Evolutionary conservation across 75 land plant genomes (phyloP).

Genomic region (Ceratopteris richardii): DNA sequence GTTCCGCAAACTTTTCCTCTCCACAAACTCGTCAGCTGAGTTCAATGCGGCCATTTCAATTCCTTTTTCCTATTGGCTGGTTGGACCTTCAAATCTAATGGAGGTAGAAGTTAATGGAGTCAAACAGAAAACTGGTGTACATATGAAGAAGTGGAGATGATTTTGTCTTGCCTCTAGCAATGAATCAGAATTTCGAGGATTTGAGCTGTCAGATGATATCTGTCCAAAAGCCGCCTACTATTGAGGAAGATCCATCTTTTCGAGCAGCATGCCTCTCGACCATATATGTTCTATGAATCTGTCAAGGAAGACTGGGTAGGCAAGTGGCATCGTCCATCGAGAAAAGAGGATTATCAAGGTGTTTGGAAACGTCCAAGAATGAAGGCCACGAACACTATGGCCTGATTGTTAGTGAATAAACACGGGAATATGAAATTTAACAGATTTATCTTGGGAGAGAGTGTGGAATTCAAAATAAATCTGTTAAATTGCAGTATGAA

Average conservation of each 20-base stretch:
- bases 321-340: conserved; percentile 5
- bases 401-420: conserved; percentile 82
- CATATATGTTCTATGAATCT: conserved; percentile 19
- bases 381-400: conserved; percentile 95
- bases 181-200: conserved; percentile 98
- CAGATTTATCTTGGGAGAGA: conserved; percentile 52
- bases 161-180: conserved; percentile 94
- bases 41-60: conserved; percentile 87
- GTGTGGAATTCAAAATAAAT: conserved; percentile 45
- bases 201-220: conserved; percentile 99
- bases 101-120: conserved; percentile 91
- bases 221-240: conserved; percentile 73
- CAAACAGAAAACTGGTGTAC: conserved; percentile 89
- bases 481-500: conserved; percentile 73
- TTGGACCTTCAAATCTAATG: conserved; percentile 94
- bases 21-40: conserved; percentile 86
- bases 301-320: conserved; percentile 6
- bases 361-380: conserved; percentile 93
- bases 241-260: conserved; percentile 78
- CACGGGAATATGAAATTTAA: conserved; percentile 85
- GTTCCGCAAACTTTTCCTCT: conserved; percentile 94
- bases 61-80: conserved; percentile 93
- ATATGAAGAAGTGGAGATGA: conserved; percentile 94
- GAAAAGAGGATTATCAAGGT: conserved; percentile 10
- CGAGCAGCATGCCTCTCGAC: conserved; percentile 69